A percentile compares a stretch with the other conserved stretches of the same genome.
phyloP scores from a whole-genome alignment of 2,329 filamentous ascomycete genomes.

The Aspergillus cejpii region DNA sequence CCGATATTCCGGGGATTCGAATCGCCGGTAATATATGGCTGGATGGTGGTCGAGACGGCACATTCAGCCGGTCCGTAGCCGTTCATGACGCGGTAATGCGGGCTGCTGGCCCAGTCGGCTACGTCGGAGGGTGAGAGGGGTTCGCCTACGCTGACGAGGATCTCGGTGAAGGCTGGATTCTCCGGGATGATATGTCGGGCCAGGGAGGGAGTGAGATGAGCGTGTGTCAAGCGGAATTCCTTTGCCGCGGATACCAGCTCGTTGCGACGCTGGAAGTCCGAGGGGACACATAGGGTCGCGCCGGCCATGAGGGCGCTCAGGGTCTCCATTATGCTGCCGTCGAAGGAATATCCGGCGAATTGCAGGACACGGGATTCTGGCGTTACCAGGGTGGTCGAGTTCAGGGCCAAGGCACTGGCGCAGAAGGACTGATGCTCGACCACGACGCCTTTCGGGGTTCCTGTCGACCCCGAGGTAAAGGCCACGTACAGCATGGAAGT shows the following conservation, averaged over 20 bases:
- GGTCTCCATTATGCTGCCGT: slow-evolving; percentile 31
- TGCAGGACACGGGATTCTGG: slow-evolving; percentile 28
- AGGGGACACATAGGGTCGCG: slow-evolving; percentile 41
- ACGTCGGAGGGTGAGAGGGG: slow-evolving; percentile 6
- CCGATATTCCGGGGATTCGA: not conserved
- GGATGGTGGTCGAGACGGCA: not conserved
- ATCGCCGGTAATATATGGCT: not conserved
- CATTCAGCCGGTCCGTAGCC: slow-evolving; percentile 12
- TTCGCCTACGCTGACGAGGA: slow-evolving; percentile 36
- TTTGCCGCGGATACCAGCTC: not conserved
- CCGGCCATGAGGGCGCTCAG: slow-evolving; percentile 37
- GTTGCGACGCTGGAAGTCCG: slow-evolving; percentile 30
- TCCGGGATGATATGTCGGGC: not conserved
- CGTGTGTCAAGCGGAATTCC: not conserved
- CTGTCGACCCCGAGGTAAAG: slow-evolving; percentile 48
- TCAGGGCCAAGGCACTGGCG: slow-evolving; percentile 46
- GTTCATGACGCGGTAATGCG: slow-evolving; percentile 2
- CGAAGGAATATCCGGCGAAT: slow-evolving; percentile 38
- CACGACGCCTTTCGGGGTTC: slow-evolving; percentile 50
- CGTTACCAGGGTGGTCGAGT: slow-evolving; percentile 29
- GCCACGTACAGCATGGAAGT: not conserved
- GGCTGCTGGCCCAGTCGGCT: slow-evolving; percentile 2
- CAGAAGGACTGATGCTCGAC: slow-evolving; percentile 52
- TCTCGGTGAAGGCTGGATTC: slow-evolving; percentile 17
- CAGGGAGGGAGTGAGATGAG: not conserved